Base-by-base conservation (phyloP, 2,329 filamentous ascomycete species). In the Pyrenophora teres region DNA sequence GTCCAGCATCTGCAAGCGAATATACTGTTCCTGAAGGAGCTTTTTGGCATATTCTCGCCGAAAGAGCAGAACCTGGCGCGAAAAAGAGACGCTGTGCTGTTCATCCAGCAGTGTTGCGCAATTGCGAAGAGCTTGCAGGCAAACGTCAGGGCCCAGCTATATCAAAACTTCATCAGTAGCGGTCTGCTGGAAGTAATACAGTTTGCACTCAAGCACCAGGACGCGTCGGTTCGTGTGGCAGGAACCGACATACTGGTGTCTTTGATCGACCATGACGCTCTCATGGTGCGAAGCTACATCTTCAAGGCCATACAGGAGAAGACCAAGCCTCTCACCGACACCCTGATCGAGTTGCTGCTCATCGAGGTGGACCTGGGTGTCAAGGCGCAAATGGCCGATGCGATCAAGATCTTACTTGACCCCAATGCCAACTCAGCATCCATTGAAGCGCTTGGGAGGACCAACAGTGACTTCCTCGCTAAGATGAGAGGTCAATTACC, bases 101-200 rank as follows among this genome's bases (percentile, higher is more conserved):
- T 99, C 73, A 94, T 99, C 53, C 92, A 97, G 73, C 92, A 97
- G 73, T 97, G 93, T 76, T 96, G 92, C 62, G 84, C 87, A 3
- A 94, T 97, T 64, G 91, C 92, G 1, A 99, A 99, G 78, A 97
- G 92, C 67, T 81, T 99, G 15, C 94, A 97, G 70, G 88, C 89
- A 2, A 88, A 88, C 21, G 87, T 86, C 6, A 85, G 94, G 54
- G 87, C 90, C 56, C 87, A 86, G 18, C 79, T 99, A 13, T 97
- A 96, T 75, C 87, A 88, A 68, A 96, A 95, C 71, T 95, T 97
- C 71, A 87, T 97, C 58, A 83, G 83, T 41, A 87, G 95, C 65
- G 94, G 94, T 8, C 83, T 99, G 6, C 85, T 97, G 52, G 84
- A 86, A 27, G 92, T 97, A 50, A 93, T 99, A 60, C 91, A 92